Percentiles rank a stretch among this genome's conserved stretches.
phyloP scores from a whole-genome alignment of 2,329 filamentous ascomycete genomes.

The Sporothrix globosa region DNA sequence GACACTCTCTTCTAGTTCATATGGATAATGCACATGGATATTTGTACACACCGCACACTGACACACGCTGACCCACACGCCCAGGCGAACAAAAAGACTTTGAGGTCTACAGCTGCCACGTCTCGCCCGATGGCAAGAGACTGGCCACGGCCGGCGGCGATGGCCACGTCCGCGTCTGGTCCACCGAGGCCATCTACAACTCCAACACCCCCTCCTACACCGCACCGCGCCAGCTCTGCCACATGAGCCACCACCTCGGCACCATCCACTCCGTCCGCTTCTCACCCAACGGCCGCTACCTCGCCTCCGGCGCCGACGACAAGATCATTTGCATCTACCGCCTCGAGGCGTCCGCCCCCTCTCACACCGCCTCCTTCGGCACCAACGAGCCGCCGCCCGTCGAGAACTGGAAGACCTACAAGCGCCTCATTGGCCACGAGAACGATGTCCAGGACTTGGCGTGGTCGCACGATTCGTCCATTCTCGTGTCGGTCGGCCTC shows the following conservation, averaged over 20 bases:
- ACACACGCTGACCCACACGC: not conserved
- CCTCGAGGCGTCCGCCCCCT: constrained; percentile 78
- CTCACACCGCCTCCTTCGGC: constrained; percentile 79
- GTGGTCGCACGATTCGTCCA: constrained; percentile 95
- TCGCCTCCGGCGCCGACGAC: constrained; percentile 96
- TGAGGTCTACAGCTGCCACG: constrained; percentile 97
- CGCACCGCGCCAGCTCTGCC: constrained; percentile 89
- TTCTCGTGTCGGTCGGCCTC: constrained; percentile 91
- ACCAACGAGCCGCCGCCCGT: constrained; percentile 88
- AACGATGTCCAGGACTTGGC: constrained; percentile 98
- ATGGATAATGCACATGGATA: too few relatives aligned
- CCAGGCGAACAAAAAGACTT: constrained; percentile 94
- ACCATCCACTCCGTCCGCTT: constrained; percentile 98
- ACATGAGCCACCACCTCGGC: constrained; percentile 97
- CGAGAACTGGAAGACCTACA: constrained; percentile 97
- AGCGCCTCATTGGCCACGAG: constrained; percentile 91
- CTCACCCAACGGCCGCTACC: constrained; percentile 90
- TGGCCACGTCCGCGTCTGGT: constrained; percentile 97
- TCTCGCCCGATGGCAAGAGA: constrained; percentile 90
- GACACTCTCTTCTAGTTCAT: too few relatives aligned
- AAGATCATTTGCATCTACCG: constrained; percentile 98
- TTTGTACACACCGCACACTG: too few relatives aligned
- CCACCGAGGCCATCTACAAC: constrained; percentile 88
- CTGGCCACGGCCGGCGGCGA: constrained; percentile 94
- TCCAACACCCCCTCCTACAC: constrained; percentile 71